Conservation (phyloP, 2,329 filamentous ascomycete genomes). For the Chaetomium sp. region DNA sequence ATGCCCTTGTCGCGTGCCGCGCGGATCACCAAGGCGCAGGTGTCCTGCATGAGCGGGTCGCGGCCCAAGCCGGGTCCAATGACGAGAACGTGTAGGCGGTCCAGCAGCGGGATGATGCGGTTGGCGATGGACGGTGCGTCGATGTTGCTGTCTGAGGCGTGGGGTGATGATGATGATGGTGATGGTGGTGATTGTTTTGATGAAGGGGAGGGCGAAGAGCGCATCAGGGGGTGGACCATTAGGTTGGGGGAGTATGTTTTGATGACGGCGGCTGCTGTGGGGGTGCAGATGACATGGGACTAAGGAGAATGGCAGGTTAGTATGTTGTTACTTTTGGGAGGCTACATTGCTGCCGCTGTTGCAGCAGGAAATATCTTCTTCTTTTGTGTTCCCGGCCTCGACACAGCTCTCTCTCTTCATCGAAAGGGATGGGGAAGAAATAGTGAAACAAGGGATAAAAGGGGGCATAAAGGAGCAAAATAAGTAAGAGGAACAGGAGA, state of each 20-base stretch:
- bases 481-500: too few relatives aligned
- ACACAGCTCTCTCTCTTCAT: too few relatives aligned
- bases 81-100: conserved; percentile 84
- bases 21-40: conserved; percentile 69
- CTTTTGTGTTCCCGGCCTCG: too few relatives aligned
- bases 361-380: too few relatives aligned
- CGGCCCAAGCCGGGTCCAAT: conserved; percentile 88
- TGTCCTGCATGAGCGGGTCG: conserved; percentile 83
- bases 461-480: too few relatives aligned
- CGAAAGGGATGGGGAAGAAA: too few relatives aligned
- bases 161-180: conserved; percentile 36
- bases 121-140: conserved; percentile 56
- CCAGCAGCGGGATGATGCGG: conserved; percentile 70
- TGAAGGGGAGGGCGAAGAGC: conserved; percentile 42
- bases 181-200: conserved; percentile 22
- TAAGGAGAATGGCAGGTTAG: conserved; percentile 28
- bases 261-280: conserved; percentile 77
- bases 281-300: conserved; percentile 95
- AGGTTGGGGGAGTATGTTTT: conserved; percentile 97
- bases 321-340: not conserved
- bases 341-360: too few relatives aligned
- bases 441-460: too few relatives aligned
- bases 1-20: conserved; percentile 67
- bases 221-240: conserved; percentile 97
- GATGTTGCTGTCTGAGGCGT: conserved; percentile 35